Evolutionary conservation across 345 rosid species (phyloP).

Genomic region (Kandelia obovata): DNA sequence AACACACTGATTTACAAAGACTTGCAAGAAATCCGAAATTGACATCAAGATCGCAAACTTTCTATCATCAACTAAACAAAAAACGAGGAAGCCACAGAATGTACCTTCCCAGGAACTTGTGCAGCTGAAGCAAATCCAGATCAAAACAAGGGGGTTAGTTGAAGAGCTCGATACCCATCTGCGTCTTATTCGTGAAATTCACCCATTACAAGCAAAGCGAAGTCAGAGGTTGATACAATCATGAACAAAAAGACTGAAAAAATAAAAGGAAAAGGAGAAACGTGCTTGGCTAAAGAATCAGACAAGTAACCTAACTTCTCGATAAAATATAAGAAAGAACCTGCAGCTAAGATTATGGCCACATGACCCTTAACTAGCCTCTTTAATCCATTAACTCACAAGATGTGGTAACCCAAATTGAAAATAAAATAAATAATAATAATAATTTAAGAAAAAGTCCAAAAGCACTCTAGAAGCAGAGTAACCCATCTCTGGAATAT

Average conservation of each 20-base stretch:
- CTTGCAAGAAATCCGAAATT: not conserved
- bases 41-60: not conserved
- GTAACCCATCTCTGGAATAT: too few species aligned
- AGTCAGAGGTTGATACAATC: slow-evolving; percentile 13
- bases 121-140: slow-evolving; percentile 8
- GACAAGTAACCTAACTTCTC: not conserved
- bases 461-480: too few species aligned
- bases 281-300: slow-evolving; percentile 13
- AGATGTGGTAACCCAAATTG: too few species aligned
- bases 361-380: slow-evolving; percentile 8
- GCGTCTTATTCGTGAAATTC: slow-evolving; percentile 9
- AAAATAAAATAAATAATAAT: too few species aligned
- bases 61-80: not conserved
- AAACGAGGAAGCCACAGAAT: not conserved
- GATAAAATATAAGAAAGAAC: not conserved
- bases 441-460: too few species aligned
- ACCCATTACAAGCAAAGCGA: slow-evolving; percentile 1
- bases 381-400: not conserved
- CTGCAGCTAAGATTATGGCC: not conserved
- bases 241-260: not conserved
- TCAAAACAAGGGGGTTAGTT: not conserved
- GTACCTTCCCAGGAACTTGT: slow-evolving; percentile 4
- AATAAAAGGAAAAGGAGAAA: not conserved
- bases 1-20: too few species aligned
- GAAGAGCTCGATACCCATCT: not conserved